Evolutionary conservation across 2,329 filamentous ascomycete species (phyloP).

Genomic region (Epichloe coenophiala): DNA sequence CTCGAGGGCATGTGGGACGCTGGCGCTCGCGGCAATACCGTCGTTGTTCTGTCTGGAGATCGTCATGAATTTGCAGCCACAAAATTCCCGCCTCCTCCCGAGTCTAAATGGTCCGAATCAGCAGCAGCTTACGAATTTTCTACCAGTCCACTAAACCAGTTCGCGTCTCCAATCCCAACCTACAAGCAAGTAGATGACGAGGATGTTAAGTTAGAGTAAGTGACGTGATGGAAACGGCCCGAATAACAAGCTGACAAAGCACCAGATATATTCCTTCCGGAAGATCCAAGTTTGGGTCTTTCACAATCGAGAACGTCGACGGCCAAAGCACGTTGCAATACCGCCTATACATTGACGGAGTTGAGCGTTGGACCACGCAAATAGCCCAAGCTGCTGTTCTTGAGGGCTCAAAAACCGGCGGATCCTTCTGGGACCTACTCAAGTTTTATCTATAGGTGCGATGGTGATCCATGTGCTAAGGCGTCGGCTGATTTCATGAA

Average conservation of each 20-base stretch:
- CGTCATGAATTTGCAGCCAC: constrained; percentile 96
- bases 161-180: constrained; percentile 73
- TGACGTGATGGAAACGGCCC: not conserved
- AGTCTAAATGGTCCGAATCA: constrained; percentile 47
- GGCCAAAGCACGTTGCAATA: constrained; percentile 64
- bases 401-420: constrained; percentile 17
- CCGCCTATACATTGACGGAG: constrained; percentile 67
- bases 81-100: constrained; percentile 50
- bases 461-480: not conserved
- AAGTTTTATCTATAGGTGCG: constrained; percentile 7
- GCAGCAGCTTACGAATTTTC: constrained; percentile 80
- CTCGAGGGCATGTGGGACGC: constrained; percentile 90
- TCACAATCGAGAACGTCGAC: constrained; percentile 56
- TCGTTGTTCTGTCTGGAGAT: constrained; percentile 79
- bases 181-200: constrained; percentile 71
- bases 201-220: constrained; percentile 74
- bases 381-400: constrained; percentile 30
- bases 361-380: constrained; percentile 59
- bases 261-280: constrained; percentile 64
- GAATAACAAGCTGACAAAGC: constrained; percentile 1
- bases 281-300: constrained; percentile 70
- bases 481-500: not conserved
- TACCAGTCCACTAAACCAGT: constrained; percentile 83
- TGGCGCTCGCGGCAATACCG: constrained; percentile 58
- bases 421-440: constrained; percentile 35